These are phyloP conservation scores for Aphanomyces stellatus DNA, from an alignment of 352 stramenopile species.

Conservation along the genomic window DNA sequence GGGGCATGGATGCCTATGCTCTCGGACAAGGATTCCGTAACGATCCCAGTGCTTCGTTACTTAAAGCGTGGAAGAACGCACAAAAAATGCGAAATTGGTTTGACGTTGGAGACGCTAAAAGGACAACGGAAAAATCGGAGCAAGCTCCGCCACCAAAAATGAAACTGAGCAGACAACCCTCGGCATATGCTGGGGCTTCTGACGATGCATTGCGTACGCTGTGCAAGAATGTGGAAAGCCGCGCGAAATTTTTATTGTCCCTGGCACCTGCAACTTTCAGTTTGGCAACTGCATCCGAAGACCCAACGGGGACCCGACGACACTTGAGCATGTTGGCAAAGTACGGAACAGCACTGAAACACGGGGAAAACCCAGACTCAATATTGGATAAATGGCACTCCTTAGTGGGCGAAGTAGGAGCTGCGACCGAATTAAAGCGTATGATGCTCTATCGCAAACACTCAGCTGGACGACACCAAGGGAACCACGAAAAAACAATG, in stretches of 20 bases:
- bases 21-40: constrained; percentile 44
- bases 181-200: constrained; percentile 64
- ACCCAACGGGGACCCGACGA: constrained; percentile 56
- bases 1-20: constrained; percentile 71
- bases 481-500: constrained; percentile 46
- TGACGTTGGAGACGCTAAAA: constrained; percentile 61
- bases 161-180: constrained; percentile 52
- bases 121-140: constrained; percentile 18
- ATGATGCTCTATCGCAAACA: constrained; percentile 65
- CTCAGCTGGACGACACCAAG: constrained; percentile 55
- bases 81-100: constrained; percentile 86
- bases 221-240: constrained; percentile 61
- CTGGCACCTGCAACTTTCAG: constrained; percentile 67
- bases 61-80: constrained; percentile 70
- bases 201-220: constrained; percentile 59
- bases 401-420: constrained; percentile 65
- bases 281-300: constrained; percentile 18
- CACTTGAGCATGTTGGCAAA: constrained; percentile 64
- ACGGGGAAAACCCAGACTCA: constrained; percentile 32
- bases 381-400: constrained; percentile 75
- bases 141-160: constrained; percentile 27
- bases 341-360: constrained; percentile 54
- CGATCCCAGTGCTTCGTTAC: constrained; percentile 57
- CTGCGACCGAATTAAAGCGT: constrained; percentile 56
- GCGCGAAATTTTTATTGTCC: constrained; percentile 60